Evolutionary conservation across 805 yeast genomes (phyloP), one percentile per base, ranked within the genome.

Genomic region (Wickerhamiella kurtzmanii): DNA sequence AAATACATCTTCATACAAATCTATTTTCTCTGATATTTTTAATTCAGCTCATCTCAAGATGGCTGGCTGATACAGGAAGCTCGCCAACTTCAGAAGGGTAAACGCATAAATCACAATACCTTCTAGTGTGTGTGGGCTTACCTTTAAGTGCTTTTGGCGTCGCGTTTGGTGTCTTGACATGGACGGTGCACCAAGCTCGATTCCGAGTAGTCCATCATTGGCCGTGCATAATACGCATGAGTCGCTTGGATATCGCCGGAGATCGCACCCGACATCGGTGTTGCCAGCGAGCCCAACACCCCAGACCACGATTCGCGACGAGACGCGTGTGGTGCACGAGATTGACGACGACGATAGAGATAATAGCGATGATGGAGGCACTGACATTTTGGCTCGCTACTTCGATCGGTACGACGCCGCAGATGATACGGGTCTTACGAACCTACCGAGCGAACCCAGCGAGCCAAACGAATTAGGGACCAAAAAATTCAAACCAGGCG

Each of bases 131-230:
- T n/a, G n/a, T n/a, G n/a, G n/a, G n/a, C n/a, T n/a, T n/a, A n/a
- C n/a, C n/a, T n/a, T n/a, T n/a, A n/a, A n/a, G n/a, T n/a, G n/a
- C n/a, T n/a, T n/a, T n/a, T n/a, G n/a, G n/a, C n/a, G n/a, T 4
- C 16, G 22, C 22, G 41, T 17, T 9, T 6, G 18, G 25, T 22
- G 16, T 8, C 43, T 15, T 35, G 15, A n/a, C 25, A 19, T 21
- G 22, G 19, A n/a, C 20, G 35, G 35, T 16, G 36, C 51, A 2
- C 53, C 53, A 4, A 50, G 53, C 44, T 35, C 44, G 9, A 48
- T 50, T n/a, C 44, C 37, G 11, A 36, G 39, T 41, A 16, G 11
- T 4, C 44, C 46, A 4, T 48, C 46, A 40, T 28, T 22, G 11
- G n/a, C 37, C 21, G 18, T 25, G 38, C 22, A 20, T 15, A 11